phyloP scores from a whole-genome alignment of 345 rosid genomes.

The Erysimum cheiranthoides region DNA sequence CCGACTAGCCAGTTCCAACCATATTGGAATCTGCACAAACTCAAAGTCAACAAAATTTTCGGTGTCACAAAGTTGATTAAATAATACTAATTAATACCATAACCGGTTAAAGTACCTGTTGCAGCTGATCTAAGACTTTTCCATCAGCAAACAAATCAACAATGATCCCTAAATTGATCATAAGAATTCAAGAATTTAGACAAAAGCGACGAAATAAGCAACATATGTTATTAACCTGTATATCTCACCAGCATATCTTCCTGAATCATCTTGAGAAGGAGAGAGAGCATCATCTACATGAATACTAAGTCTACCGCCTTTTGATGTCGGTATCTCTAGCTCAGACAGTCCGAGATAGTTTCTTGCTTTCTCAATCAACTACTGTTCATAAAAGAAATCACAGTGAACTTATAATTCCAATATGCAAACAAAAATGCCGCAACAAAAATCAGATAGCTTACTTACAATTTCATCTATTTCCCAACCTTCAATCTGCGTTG shows the following conservation, averaged over 20 bases:
- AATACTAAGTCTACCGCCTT: conserved; percentile 64
- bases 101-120: conserved; percentile 55
- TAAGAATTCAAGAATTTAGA: conserved; percentile 14
- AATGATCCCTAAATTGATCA: conserved; percentile 57
- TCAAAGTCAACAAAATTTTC: neutral
- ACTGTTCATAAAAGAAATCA: conserved; percentile 36
- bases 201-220: neutral
- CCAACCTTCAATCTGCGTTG: conserved; percentile 73
- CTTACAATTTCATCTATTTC: conserved; percentile 77
- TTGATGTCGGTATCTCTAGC: conserved; percentile 59
- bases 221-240: neutral
- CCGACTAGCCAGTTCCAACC: conserved; percentile 66
- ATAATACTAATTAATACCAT: neutral
- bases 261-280: conserved; percentile 45
- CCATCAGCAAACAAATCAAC: conserved; percentile 80
- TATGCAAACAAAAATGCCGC: neutral
- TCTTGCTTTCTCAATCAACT: conserved; percentile 77
- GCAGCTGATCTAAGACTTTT: conserved; percentile 66
- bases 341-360: conserved; percentile 70
- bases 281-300: conserved; percentile 67
- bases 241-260: conserved; percentile 68
- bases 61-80: neutral
- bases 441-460: too few species aligned
- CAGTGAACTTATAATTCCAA: conserved; percentile 10
- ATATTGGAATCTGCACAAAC: conserved; percentile 55